Evolutionary conservation across 1,284 basidiomycete genomes (phyloP).

Genomic region (Chondrostereum purpureum): DNA sequence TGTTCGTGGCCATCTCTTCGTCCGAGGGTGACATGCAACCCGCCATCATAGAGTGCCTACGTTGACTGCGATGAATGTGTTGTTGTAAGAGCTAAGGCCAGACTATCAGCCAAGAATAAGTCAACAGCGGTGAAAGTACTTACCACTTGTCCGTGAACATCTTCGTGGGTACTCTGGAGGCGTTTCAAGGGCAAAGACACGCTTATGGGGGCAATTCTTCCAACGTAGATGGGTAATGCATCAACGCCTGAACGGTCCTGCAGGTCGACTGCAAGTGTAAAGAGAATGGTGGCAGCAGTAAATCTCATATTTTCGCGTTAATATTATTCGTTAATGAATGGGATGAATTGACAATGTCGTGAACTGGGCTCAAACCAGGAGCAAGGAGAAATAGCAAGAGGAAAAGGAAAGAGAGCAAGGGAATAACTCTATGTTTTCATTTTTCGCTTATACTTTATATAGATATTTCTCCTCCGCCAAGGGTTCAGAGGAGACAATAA

Average conservation of each 20-base stretch:
- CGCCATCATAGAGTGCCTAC: slow-evolving; percentile 63
- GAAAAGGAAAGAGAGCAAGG: no score
- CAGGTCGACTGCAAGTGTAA: slow-evolving; percentile 2
- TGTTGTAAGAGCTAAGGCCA: slow-evolving; percentile 55
- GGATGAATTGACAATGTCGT: not conserved
- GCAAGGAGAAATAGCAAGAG: no score
- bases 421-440: no score
- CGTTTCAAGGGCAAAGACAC: slow-evolving; percentile 5
- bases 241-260: slow-evolving; percentile 2
- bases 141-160: not conserved
- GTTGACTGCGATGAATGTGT: slow-evolving; percentile 58
- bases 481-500: no score
- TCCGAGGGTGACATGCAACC: slow-evolving; percentile 45
- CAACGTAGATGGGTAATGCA: slow-evolving; percentile 2
- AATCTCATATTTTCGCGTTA: not conserved
- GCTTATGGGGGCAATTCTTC: no score
- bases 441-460: no score
- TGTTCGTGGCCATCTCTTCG: slow-evolving; percentile 39
- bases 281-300: not conserved
- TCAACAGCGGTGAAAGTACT: slow-evolving; percentile 1
- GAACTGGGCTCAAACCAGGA: not conserved
- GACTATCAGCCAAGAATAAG: not conserved
- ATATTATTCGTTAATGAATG: not conserved
- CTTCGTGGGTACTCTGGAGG: not conserved
- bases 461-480: no score